Percentiles rank a stretch among this genome's conserved stretches.
Conservation (phyloP, 352 stramenopile genomes). For the Globisporangium camurandrum region DNA sequence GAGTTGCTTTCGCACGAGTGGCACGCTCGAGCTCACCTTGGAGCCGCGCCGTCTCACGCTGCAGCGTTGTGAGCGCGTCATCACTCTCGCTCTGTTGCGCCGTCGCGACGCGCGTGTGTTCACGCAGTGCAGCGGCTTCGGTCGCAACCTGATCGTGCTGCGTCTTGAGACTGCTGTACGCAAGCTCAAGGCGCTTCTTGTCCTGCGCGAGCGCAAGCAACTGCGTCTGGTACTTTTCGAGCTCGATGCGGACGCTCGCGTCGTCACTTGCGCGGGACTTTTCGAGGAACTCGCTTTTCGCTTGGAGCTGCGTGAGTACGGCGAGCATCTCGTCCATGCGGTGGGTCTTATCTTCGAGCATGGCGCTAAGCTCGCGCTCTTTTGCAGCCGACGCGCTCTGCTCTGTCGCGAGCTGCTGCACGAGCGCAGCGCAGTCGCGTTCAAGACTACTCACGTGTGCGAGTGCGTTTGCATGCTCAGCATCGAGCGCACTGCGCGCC, state of each 20-base stretch:
- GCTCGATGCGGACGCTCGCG: constrained; percentile 25
- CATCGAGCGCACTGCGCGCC: constrained; percentile 13
- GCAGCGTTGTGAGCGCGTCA: constrained; percentile 16
- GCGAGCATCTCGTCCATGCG: constrained; percentile 60
- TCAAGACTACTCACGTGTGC: constrained; percentile 14
- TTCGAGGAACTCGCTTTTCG: constrained; percentile 41
- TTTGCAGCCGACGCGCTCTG: constrained; percentile 23
- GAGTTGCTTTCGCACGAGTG: constrained; percentile 27
- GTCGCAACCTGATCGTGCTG: constrained; percentile 24
- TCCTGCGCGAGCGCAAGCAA: constrained; percentile 20
- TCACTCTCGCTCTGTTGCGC: constrained; percentile 26
- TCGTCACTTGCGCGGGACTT: constrained; percentile 33
- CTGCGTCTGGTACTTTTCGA: constrained; percentile 35
- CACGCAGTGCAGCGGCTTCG: constrained; percentile 22
- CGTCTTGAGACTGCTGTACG: constrained; percentile 12
- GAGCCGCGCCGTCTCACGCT: constrained; percentile 16
- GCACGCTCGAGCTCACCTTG: constrained; percentile 39
- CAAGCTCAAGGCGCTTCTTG: constrained; percentile 32
- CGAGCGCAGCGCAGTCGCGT: constrained; percentile 20
- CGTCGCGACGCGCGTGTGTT: constrained; percentile 21
- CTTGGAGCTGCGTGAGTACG: constrained; percentile 46
- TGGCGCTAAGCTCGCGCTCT: constrained; percentile 17
- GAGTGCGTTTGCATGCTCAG: constrained; percentile 11
- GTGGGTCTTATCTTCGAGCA: constrained; percentile 40
- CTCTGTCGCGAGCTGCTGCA: constrained; percentile 17